Evolutionary conservation across 2,329 filamentous ascomycete species (phyloP).

Genomic region (Alternaria brassicicola): DNA sequence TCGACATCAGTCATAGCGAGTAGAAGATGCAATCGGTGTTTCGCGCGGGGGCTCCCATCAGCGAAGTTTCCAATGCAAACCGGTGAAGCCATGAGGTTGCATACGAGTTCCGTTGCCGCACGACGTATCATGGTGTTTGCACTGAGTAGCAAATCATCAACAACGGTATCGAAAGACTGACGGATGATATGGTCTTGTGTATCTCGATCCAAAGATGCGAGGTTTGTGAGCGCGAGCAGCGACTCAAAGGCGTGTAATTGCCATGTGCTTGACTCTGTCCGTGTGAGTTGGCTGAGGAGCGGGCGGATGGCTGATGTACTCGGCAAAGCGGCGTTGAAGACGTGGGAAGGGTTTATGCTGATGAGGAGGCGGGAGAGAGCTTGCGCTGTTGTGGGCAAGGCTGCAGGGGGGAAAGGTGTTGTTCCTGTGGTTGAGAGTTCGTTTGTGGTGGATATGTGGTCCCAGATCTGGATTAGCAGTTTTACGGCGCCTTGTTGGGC

Average conservation of each 20-base stretch:
- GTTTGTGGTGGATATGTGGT: slow-evolving; percentile 57
- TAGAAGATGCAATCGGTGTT: slow-evolving; percentile 78
- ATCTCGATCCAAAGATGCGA: slow-evolving; percentile 74
- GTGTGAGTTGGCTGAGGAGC: slow-evolving; percentile 73
- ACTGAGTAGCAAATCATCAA: slow-evolving; percentile 80
- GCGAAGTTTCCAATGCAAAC: slow-evolving; percentile 72
- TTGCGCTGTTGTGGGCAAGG: slow-evolving; percentile 69
- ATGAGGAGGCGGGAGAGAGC: slow-evolving; percentile 85
- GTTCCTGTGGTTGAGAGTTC: slow-evolving; percentile 50
- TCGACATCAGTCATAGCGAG: slow-evolving; percentile 87
- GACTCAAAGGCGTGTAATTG: slow-evolving; percentile 89
- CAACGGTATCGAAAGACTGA: slow-evolving; percentile 71
- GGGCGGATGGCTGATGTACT: slow-evolving; percentile 82
- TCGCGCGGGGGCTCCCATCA: slow-evolving; percentile 69
- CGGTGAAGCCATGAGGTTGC: slow-evolving; percentile 79
- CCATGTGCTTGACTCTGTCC: slow-evolving; percentile 64
- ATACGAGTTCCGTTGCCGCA: slow-evolving; percentile 85
- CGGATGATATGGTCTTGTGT: slow-evolving; percentile 73
- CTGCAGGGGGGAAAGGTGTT: slow-evolving; percentile 32
- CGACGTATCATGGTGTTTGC: slow-evolving; percentile 78
- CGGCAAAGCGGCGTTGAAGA: slow-evolving; percentile 79
- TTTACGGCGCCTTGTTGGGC: slow-evolving; percentile 94
- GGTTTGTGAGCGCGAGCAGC: slow-evolving; percentile 89
- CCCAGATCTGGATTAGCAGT: slow-evolving; percentile 75
- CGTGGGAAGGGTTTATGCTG: slow-evolving; percentile 80